Base-by-base conservation (phyloP, 2,329 filamentous ascomycete genomes). In the Colletotrichum sansevieriae region DNA sequence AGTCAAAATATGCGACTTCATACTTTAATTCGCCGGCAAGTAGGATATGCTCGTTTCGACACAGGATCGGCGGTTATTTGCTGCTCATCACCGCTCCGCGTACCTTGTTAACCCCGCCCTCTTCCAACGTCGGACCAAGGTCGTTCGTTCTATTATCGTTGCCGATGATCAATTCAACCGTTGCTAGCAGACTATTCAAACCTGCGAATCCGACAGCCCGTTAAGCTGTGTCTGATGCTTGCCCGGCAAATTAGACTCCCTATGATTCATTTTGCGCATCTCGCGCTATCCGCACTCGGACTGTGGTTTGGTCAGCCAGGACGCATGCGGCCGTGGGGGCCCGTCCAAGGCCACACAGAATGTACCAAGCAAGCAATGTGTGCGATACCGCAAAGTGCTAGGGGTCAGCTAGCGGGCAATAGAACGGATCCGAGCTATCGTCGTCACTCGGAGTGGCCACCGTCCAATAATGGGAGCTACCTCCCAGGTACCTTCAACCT, bases 251-350 rank as follows among this genome's bases (percentile, higher is more conserved):
- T 13, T 10, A 39, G 13, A 39, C 6, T 39, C 10, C 37, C 37
- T 13, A 10, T 11, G 13, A 52, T 33, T 52, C 49, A 20, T 25
- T 29, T 52, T 35, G 49, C 37, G 18, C 49, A 55, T 29, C 39
- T 35, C 47, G 59, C 60, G n/a, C 58, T 52, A 58, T 44, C 65
- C 55, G 65, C 65, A 68, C 65, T 68, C 62, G 62, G 62, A 55
- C 65, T 54, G 25, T 52, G 11, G 25, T 52, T 9, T 60, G 65
- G 55, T 60, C 62, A 65, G 47, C 65, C 62, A 49, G 55, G 65
- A 37, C 22, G 65, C 62, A 65, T 65, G 55, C 65, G 49, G 65
- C 49, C 55, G 49, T 65, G 62, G 65, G 65, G 62, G 65, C 37
- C 37, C 59, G 56, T n/a, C 43, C 56, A 37, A 47, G 41, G 41